Evolutionary conservation across 2,329 filamentous ascomycete species (phyloP).

Genomic region (Sclerotinia spermophila): DNA sequence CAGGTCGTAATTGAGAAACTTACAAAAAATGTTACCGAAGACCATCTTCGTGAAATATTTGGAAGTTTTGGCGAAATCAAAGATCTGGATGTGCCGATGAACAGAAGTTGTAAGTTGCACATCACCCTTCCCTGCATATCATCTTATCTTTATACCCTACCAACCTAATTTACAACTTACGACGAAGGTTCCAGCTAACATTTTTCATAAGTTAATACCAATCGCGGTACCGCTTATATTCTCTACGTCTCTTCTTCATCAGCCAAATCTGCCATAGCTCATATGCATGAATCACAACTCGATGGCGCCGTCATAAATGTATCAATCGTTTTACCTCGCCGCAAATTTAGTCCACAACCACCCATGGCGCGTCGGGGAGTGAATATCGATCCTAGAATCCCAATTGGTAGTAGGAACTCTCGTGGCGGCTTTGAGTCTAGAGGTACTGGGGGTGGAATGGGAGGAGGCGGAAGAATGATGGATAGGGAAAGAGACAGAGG

Average conservation of each 20-base stretch:
- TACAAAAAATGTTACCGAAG: constrained; percentile 89
- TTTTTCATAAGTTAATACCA: constrained; percentile 66
- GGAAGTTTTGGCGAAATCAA: constrained; percentile 80
- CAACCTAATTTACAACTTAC: constrained; percentile 4
- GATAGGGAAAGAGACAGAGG: constrained; percentile 13
- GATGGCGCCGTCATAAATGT: constrained; percentile 38
- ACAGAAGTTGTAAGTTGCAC: constrained; percentile 67
- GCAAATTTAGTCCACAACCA: constrained; percentile 74
- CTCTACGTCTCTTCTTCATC: constrained; percentile 73
- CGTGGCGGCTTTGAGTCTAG: constrained; percentile 21
- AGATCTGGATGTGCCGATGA: constrained; percentile 87
- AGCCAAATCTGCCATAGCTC: constrained; percentile 83
- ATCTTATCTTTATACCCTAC: background rate
- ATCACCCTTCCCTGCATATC: background rate
- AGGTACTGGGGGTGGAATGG: background rate
- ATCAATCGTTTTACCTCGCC: constrained; percentile 38
- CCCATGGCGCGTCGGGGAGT: constrained; percentile 64
- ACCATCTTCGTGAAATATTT: constrained; percentile 89
- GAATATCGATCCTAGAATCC: constrained; percentile 53
- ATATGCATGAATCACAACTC: constrained; percentile 93
- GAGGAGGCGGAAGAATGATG: constrained; percentile 23
- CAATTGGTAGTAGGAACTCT: constrained; percentile 26
- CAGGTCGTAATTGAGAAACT: constrained; percentile 91
- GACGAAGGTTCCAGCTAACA: constrained; percentile 27
- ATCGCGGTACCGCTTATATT: constrained; percentile 91